A percentile compares a stretch with the other conserved stretches of the same genome.
These are phyloP conservation scores for Alternaria alternata DNA, from an alignment of 2,329 filamentous ascomycete species.

Conservation along the genomic window DNA sequence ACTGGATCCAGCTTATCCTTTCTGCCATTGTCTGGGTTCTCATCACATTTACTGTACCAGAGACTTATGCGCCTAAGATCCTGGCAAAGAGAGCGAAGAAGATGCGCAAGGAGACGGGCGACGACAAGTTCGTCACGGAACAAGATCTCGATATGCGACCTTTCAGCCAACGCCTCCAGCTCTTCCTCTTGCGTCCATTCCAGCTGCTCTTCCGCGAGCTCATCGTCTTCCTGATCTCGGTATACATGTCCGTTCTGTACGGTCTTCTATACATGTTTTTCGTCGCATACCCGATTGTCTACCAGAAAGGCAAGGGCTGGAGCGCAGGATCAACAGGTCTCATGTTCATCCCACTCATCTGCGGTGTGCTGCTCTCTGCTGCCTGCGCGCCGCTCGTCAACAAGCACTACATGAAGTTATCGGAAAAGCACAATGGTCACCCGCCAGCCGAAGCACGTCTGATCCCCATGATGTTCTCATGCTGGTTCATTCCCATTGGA, in stretches of 20 bases:
- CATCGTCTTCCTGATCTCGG: constrained; percentile 82
- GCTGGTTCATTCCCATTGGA: constrained; percentile 69
- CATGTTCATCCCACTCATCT: constrained; percentile 85
- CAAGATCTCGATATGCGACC: constrained; percentile 79
- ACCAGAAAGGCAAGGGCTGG: constrained; percentile 81
- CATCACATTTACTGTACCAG: constrained; percentile 87
- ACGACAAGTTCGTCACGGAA: constrained; percentile 76
- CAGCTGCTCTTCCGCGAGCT: constrained; percentile 84
- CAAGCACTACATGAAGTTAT: constrained; percentile 76
- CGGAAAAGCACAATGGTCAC: constrained; percentile 69
- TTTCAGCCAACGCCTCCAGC: constrained; percentile 70
- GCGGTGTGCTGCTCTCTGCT: constrained; percentile 76
- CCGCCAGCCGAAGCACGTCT: constrained; percentile 81
- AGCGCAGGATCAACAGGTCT: constrained; percentile 76
- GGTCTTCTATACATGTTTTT: constrained; percentile 75
- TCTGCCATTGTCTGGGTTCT: constrained; percentile 73
- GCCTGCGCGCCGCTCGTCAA: constrained; percentile 76
- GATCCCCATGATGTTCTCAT: constrained; percentile 72
- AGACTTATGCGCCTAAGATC: constrained; percentile 85
- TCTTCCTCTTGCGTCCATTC: constrained; percentile 84
- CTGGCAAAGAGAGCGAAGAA: constrained; percentile 75
- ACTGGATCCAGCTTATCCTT: constrained; percentile 86
- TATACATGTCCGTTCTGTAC: constrained; percentile 88
- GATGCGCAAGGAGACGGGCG: constrained; percentile 73
- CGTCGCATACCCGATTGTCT: constrained; percentile 70